Conservation (phyloP, 208 protist species). For the Acanthamoeba sp. region DNA sequence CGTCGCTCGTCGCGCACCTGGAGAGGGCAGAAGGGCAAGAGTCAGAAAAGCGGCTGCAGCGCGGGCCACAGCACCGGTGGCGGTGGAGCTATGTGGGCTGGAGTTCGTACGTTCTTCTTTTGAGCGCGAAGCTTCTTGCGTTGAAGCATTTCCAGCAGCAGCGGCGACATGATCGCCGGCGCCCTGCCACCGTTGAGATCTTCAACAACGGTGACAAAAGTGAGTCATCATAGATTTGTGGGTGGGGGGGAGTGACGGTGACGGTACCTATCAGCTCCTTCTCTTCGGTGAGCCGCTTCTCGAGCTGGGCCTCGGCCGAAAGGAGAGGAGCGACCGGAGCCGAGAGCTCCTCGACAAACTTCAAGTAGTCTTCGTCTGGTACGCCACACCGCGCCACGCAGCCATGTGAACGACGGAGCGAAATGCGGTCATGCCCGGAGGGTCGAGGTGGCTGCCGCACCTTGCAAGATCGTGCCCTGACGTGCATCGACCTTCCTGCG, state of each 20-base stretch:
- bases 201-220: neutral
- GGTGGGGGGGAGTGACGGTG: too few relatives aligned
- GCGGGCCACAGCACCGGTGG: too few relatives aligned
- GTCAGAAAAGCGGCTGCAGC: too few relatives aligned
- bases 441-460: too few relatives aligned
- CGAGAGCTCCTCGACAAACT: slow-evolving; percentile 56
- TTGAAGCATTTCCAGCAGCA: slow-evolving; percentile 50
- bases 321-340: neutral
- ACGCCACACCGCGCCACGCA: neutral
- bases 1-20: neutral
- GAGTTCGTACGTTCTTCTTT: slow-evolving; percentile 10
- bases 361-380: slow-evolving; percentile 56
- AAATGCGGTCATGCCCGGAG: neutral
- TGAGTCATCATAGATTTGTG: neutral
- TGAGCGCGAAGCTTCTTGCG: slow-evolving; percentile 17
- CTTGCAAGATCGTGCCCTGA: slow-evolving; percentile 33
- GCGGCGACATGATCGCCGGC: slow-evolving; percentile 70
- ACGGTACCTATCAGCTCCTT: slow-evolving; percentile 60
- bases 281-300: slow-evolving; percentile 64
- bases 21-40: too few relatives aligned
- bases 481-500: slow-evolving; percentile 28
- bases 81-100: too few relatives aligned
- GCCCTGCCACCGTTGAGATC: slow-evolving; percentile 43
- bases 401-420: neutral
- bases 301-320: slow-evolving; percentile 60